phyloP scores from a whole-genome alignment of 2,329 filamentous ascomycete species.

The Aspergillus alliaceus region DNA sequence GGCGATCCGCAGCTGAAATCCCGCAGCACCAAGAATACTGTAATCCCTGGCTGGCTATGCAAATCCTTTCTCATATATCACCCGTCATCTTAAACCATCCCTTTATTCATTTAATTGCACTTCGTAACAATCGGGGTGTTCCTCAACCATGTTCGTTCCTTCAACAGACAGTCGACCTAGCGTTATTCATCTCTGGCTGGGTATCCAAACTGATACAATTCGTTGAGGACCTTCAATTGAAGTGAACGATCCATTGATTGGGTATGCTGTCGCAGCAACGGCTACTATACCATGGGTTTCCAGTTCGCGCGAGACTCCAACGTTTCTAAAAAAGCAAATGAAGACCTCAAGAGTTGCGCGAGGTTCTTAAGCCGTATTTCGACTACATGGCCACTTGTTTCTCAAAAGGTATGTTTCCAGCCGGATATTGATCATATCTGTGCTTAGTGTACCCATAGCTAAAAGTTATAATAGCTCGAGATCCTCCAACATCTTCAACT shows the following conservation, averaged over 20 bases:
- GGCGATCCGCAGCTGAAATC: background rate
- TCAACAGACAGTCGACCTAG: conserved; percentile 8
- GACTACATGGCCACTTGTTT: background rate
- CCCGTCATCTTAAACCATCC: conserved; percentile 7
- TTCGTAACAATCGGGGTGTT: background rate
- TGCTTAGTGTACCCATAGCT: background rate
- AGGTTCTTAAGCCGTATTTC: background rate
- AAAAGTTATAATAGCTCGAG: background rate
- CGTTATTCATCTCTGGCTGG: conserved; percentile 9
- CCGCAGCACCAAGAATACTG: conserved; percentile 3
- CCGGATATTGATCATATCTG: too few relatives aligned
- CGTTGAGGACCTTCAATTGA: background rate
- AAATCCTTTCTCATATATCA: background rate
- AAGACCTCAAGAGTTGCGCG: background rate
- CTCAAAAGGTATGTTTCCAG: background rate
- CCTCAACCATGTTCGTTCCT: conserved; percentile 3
- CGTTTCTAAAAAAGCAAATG: background rate
- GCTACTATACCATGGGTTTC: conserved; percentile 11
- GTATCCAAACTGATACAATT: background rate
- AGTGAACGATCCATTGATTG: conserved; percentile 7
- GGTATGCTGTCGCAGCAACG: background rate
- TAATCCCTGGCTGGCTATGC: conserved; percentile 3
- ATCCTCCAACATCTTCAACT: background rate
- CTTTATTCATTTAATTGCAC: conserved; percentile 1
- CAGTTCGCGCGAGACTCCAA: conserved; percentile 5